Evolutionary conservation across 164 flowering plant genomes (phyloP).

Genomic region (Kingdonia uniflora): DNA sequence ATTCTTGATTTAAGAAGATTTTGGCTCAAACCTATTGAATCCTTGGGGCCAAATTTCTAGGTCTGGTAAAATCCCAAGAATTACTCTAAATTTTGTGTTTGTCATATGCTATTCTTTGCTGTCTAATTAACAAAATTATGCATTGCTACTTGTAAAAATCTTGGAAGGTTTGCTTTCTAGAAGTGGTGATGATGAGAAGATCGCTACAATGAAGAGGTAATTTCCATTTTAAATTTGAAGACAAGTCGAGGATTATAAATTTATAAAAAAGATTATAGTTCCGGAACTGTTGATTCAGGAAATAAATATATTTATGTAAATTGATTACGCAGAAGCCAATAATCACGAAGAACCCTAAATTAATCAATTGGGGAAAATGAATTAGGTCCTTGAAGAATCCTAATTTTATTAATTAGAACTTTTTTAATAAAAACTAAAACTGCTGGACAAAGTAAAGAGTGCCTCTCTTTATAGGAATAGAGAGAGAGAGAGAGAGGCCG

Average conservation of each 20-base stretch:
- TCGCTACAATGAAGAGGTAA: slow-evolving; percentile 56
- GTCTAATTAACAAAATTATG: slow-evolving; percentile 78
- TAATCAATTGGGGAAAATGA: no score
- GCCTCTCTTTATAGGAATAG: no score
- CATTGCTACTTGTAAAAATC: slow-evolving; percentile 77
- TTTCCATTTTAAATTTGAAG: neutral
- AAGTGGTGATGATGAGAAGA: slow-evolving; percentile 40
- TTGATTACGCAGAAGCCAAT: no score
- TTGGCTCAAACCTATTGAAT: neutral
- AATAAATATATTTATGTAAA: no score
- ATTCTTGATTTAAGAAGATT: no score
- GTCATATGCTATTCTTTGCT: slow-evolving; percentile 22
- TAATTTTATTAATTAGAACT: no score
- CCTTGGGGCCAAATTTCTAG: neutral
- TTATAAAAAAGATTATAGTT: neutral
- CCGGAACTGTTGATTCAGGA: no score
- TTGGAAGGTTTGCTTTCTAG: slow-evolving; percentile 65
- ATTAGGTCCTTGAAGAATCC: no score
- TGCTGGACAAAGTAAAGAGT: no score
- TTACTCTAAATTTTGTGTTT: neutral
- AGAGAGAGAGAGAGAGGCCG: no score
- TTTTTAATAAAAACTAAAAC: no score
- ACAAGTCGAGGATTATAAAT: neutral
- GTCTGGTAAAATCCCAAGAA: neutral
- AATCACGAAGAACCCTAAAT: no score